phyloP scores from a whole-genome alignment of 371 early-diverging fungal species.

The Ordospora pajunii region DNA sequence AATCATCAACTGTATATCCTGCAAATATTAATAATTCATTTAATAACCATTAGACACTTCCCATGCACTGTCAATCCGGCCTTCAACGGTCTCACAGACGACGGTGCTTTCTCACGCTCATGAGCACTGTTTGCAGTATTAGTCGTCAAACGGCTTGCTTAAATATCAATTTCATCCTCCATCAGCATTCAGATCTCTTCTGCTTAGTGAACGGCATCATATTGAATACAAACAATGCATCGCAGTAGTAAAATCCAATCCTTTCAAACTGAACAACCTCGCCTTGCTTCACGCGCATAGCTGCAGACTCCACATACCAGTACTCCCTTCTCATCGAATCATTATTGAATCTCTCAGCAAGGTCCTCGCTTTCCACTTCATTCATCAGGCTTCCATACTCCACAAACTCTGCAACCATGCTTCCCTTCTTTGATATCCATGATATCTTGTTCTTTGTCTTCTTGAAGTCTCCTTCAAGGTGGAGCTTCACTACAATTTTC shows the following conservation, averaged over 20 bases:
- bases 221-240: conserved; percentile 47
- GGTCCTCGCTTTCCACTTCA: conserved; percentile 79
- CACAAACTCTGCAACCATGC: conserved; percentile 62
- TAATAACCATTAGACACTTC: no score
- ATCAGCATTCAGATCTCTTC: conserved; percentile 34
- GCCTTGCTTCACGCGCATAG: conserved; percentile 59
- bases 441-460: conserved; percentile 96
- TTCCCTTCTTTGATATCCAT: conserved; percentile 68
- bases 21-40: no score
- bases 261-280: conserved; percentile 95
- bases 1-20: no score
- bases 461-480: conserved; percentile 88
- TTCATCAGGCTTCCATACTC: conserved; percentile 73
- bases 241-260: conserved; percentile 71
- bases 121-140: no score
- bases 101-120: no score
- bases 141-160: no score
- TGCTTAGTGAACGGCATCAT: conserved; percentile 62
- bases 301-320: conserved; percentile 62
- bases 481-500: conserved; percentile 64
- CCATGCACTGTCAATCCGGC: no score
- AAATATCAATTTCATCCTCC: no score
- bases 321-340: conserved; percentile 70
- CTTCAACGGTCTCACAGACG: no score
- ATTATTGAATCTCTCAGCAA: conserved; percentile 73